These are phyloP conservation scores for Lipomyces orientalis DNA, from an alignment of 805 yeast genomes.

Conservation along the genomic window DNA sequence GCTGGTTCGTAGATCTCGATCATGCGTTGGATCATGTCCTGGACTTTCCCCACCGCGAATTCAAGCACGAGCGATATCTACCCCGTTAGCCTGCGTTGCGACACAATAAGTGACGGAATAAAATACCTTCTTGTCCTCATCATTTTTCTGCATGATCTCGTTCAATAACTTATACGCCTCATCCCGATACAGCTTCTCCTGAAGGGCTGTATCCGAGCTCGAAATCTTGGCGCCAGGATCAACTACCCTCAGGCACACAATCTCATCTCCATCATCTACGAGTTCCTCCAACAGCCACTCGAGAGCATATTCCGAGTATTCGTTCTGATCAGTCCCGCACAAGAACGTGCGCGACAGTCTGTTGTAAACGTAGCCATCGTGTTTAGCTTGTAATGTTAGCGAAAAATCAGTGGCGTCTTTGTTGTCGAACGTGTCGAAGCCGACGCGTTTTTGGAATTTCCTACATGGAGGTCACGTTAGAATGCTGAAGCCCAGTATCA, in stretches of 20 bases:
- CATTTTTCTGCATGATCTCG: slow-evolving; percentile 46
- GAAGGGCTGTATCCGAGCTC: slow-evolving; percentile 34
- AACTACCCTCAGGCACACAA: slow-evolving; percentile 53
- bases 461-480: slow-evolving; percentile 13
- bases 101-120: background rate
- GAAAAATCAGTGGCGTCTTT: slow-evolving; percentile 46
- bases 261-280: slow-evolving; percentile 53
- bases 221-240: slow-evolving; percentile 44
- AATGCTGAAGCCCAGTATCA: background rate
- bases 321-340: slow-evolving; percentile 53
- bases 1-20: slow-evolving; percentile 55
- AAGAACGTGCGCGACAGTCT: slow-evolving; percentile 52
- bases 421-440: slow-evolving; percentile 53
- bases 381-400: slow-evolving; percentile 51
- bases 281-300: slow-evolving; percentile 55
- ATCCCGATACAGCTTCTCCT: slow-evolving; percentile 42
- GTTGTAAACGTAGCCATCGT: slow-evolving; percentile 46
- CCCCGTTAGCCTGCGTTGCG: too few species aligned
- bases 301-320: slow-evolving; percentile 52
- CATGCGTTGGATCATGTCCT: slow-evolving; percentile 50
- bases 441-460: slow-evolving; percentile 46
- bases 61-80: slow-evolving; percentile 52
- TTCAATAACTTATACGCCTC: slow-evolving; percentile 48
- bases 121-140: slow-evolving; percentile 45
- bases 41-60: slow-evolving; percentile 53